Percentiles rank a stretch among this genome's conserved stretches.
These are phyloP conservation scores for Penicillium sp. DNA, from an alignment of 2,329 filamentous ascomycete genomes.

Conservation along the genomic window DNA sequence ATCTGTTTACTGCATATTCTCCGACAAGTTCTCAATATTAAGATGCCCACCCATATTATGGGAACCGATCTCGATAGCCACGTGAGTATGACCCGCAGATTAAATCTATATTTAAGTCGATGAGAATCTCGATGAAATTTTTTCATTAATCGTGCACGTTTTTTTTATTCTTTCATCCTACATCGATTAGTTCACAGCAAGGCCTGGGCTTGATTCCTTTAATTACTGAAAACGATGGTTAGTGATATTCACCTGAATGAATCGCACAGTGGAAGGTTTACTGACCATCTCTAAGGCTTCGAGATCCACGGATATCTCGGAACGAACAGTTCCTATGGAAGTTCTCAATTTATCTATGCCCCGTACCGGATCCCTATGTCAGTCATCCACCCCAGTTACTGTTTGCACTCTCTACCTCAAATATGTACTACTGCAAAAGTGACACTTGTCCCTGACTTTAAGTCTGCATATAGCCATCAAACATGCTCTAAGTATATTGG, in stretches of 20 bases:
- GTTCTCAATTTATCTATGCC: neutral
- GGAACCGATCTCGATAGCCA: neutral
- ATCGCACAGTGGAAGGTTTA: too few relatives aligned
- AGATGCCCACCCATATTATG: neutral
- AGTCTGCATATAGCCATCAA: neutral
- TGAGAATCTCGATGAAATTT: too few relatives aligned
- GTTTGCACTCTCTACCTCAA: too few relatives aligned
- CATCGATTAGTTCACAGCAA: neutral
- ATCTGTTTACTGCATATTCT: neutral
- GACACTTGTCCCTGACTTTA: neutral
- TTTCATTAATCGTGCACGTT: neutral
- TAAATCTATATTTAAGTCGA: neutral
- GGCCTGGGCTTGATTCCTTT: neutral
- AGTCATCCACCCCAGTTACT: neutral
- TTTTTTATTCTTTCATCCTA: neutral
- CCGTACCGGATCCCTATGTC: neutral
- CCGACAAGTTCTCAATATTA: neutral
- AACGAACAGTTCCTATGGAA: neutral
- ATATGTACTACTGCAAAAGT: neutral
- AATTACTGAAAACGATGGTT: neutral
- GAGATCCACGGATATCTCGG: too few relatives aligned
- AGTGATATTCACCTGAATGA: neutral
- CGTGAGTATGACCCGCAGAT: neutral
- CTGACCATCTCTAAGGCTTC: too few relatives aligned
- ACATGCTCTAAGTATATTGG: neutral